Base-by-base conservation (phyloP, 1,139 yeast species). In the Magnusiomyces tetraspermus region DNA sequence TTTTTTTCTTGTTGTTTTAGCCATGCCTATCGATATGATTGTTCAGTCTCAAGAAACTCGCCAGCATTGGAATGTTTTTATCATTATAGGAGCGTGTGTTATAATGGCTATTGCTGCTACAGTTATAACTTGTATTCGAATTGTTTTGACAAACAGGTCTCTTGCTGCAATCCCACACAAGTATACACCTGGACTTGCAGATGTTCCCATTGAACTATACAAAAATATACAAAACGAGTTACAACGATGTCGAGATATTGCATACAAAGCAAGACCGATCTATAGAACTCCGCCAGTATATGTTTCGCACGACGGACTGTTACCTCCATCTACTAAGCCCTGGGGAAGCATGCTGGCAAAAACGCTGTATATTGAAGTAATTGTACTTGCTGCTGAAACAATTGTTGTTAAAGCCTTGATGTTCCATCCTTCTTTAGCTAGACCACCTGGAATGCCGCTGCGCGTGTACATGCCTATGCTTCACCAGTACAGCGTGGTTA, bases 1-100 rank as follows among this genome's bases (percentile, higher is more conserved):
- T n/a, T 53, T 68, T 76, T 21, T 63, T 81, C n/a, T 70, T 80
- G 44, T 63, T 80, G 45, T 60, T 79, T 2, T 83, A 2, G 85
- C 83, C 8, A 76, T 89, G 0, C 89, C 89, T 1, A 75, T 84
- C n/a, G 95, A 86, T 67, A 81, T 85, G 48, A 76, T 85, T 56
- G 78, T 79, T 1, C 90, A 83, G 66, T 81, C 90, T 1, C 71
- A 76, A 44, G 69, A 79, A 1, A 70, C 77, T 22, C 78, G 78
- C 53, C 79, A 78, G 58, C 81, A 76, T 11, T 69, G 86, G 67
- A 84, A 86, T 64, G 77, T 84, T 19, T 82, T 85, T 59, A 83
- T 85, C 58, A 89, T 89, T 37, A 80, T 86, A 22, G 79, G 81
- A 49, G 88, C 85, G 10, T 77, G 87, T 61, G 87, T 80, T 3